phyloP scores from a whole-genome alignment of 2,329 filamentous ascomycete species.

The Dactylellina cionopaga region DNA sequence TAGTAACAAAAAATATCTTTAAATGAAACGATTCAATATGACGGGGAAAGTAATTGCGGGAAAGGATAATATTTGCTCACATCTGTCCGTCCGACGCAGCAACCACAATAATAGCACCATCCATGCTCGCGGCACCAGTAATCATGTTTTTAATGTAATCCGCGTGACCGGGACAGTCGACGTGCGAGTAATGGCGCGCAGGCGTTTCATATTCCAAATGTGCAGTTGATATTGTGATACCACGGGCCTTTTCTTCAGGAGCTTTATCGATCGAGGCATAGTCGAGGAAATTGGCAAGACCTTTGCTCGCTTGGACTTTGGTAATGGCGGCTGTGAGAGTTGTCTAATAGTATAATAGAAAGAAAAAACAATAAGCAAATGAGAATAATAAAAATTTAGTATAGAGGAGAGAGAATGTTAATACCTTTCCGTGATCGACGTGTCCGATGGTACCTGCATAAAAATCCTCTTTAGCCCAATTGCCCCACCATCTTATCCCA shows the following conservation, averaged over 20 bases:
- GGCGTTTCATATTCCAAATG: conserved; percentile 99
- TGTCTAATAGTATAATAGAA: conserved; percentile 69
- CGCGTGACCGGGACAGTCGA: conserved; percentile 99
- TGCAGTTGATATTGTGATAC: conserved; percentile 98
- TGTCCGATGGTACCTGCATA: conserved; percentile 89
- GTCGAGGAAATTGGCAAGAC: conserved; percentile 91
- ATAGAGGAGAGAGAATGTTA: conserved; percentile 48
- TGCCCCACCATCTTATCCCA: conserved; percentile 35
- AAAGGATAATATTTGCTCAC: conserved; percentile 62
- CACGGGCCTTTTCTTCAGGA: conserved; percentile 98
- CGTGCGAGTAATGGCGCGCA: conserved; percentile 95
- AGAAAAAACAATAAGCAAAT: background rate
- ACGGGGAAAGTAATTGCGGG: too few species aligned
- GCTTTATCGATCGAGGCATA: conserved; percentile 99
- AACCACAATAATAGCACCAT: conserved; percentile 97
- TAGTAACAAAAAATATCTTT: background rate
- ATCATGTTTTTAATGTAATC: conserved; percentile 99
- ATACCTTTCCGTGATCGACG: conserved; percentile 99
- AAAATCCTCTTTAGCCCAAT: conserved; percentile 13
- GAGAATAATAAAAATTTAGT: conserved; percentile 23
- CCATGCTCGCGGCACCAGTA: conserved; percentile 99
- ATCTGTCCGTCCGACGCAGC: conserved; percentile 99
- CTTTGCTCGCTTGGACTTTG: conserved; percentile 95
- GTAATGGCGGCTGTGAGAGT: conserved; percentile 98
- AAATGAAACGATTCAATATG: background rate